These are phyloP conservation scores for Cryptococcus maquisensis DNA, from an alignment of 1,284 basidiomycete species.

Conservation along the genomic window DNA sequence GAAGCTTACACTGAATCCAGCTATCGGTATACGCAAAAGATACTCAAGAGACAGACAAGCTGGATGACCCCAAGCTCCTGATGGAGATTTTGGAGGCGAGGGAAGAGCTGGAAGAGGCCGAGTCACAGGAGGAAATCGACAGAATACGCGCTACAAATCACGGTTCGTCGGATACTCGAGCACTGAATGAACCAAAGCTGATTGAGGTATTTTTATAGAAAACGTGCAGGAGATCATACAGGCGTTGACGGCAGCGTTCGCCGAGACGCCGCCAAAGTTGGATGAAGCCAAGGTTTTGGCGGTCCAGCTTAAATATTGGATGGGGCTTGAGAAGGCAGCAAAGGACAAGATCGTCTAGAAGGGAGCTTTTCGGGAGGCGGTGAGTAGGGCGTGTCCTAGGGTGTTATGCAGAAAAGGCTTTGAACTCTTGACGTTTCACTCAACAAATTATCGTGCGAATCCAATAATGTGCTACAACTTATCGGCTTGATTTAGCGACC, in stretches of 20 bases:
- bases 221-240: conserved; percentile 55
- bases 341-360: conserved; percentile 39
- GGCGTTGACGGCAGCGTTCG: conserved; percentile 57
- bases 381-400: no score
- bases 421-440: no score
- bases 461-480: no score
- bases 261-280: conserved; percentile 55
- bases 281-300: conserved; percentile 57
- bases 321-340: conserved; percentile 68
- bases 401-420: background rate
- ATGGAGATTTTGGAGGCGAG: conserved; percentile 75
- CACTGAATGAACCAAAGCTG: background rate
- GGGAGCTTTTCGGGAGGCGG: no score
- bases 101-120: conserved; percentile 70
- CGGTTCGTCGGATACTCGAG: conserved; percentile 53
- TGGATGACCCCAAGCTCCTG: conserved; percentile 69
- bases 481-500: no score
- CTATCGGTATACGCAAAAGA: conserved; percentile 60
- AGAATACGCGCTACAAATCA: conserved; percentile 58
- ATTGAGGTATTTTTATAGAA: conserved; percentile 50
- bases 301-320: conserved; percentile 70
- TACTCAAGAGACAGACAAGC: conserved; percentile 67
- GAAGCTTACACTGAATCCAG: conserved; percentile 18
- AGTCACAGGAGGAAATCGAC: conserved; percentile 55
- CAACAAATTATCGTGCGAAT: no score